Conservation (phyloP, 2,329 filamentous ascomycete genomes). For the Plenodomus tracheiphilus region DNA sequence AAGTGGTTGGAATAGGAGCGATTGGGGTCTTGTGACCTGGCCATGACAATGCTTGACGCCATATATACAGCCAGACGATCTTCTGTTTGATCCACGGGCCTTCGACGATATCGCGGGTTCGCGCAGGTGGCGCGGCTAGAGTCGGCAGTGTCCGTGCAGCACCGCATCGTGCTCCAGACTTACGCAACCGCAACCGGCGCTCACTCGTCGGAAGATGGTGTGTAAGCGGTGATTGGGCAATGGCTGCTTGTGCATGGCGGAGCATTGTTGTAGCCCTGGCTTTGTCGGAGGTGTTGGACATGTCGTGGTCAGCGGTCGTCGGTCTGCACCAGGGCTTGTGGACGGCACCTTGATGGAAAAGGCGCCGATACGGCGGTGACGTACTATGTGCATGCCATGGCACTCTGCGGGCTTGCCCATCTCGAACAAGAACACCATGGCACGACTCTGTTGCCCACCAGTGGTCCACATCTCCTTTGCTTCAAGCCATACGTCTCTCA, state of each 20-base stretch:
- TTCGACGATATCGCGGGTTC: slow-evolving; percentile 17
- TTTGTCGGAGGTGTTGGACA: neutral
- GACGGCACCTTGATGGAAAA: too few species aligned
- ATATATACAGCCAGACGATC: slow-evolving; percentile 22
- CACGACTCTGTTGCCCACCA: too few species aligned
- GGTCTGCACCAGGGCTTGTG: too few species aligned
- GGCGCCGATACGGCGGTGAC: neutral
- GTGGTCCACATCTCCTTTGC: neutral
- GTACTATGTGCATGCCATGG: too few species aligned
- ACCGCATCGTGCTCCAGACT: slow-evolving; percentile 8
- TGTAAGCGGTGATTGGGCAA: slow-evolving; percentile 11
- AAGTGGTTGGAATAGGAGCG: slow-evolving; percentile 1
- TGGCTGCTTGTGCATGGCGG: neutral
- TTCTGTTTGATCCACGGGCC: slow-evolving; percentile 1
- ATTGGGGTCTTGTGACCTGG: slow-evolving; percentile 16
- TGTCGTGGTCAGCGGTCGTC: too few species aligned
- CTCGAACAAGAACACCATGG: neutral
- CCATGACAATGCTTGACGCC: slow-evolving; percentile 12
- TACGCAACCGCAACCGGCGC: slow-evolving; percentile 14
- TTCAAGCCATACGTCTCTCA: neutral
- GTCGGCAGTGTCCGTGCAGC: neutral
- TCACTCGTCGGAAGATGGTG: slow-evolving; percentile 4
- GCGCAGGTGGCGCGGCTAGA: neutral
- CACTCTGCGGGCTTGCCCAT: neutral
- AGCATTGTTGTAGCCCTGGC: neutral